These are phyloP conservation scores for Verbascum thapsus DNA, from an alignment of 257 asterid genomes.

Conservation along the genomic window DNA sequence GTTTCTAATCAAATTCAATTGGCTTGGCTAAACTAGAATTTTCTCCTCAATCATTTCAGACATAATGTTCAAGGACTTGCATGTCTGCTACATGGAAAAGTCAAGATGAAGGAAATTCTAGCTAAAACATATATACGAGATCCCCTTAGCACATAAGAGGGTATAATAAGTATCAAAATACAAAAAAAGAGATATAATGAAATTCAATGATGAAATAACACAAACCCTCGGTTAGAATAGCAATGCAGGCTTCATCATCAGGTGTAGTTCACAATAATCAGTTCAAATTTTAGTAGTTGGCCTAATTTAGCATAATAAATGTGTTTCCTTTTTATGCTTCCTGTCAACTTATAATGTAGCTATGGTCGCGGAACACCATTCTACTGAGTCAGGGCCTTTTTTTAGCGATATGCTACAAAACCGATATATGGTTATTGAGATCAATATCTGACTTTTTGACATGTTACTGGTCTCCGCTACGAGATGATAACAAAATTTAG, in stretches of 20 bases:
- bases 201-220: not conserved
- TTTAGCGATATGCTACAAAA: slow-evolving; percentile 5
- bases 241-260: not conserved
- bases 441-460: not conserved
- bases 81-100: not conserved
- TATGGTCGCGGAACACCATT: slow-evolving; percentile 1
- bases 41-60: not conserved
- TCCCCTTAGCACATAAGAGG: not conserved
- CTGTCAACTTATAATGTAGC: not conserved
- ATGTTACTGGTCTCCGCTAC: slow-evolving; percentile 1
- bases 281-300: not conserved
- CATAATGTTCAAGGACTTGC: not conserved
- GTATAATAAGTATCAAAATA: not conserved
- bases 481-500: not conserved
- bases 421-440: not conserved
- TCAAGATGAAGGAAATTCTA: not conserved
- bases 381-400: not conserved
- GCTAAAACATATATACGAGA: not conserved
- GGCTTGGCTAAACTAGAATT: slow-evolving; percentile 7
- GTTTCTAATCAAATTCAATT: not conserved
- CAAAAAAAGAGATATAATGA: not conserved
- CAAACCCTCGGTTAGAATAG: not conserved
- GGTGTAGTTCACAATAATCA: not conserved
- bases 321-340: slow-evolving; percentile 3
- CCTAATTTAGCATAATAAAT: not conserved